Evolutionary conservation across 2,329 filamentous ascomycete genomes (phyloP).

Genomic region (Fusarium sp.): DNA sequence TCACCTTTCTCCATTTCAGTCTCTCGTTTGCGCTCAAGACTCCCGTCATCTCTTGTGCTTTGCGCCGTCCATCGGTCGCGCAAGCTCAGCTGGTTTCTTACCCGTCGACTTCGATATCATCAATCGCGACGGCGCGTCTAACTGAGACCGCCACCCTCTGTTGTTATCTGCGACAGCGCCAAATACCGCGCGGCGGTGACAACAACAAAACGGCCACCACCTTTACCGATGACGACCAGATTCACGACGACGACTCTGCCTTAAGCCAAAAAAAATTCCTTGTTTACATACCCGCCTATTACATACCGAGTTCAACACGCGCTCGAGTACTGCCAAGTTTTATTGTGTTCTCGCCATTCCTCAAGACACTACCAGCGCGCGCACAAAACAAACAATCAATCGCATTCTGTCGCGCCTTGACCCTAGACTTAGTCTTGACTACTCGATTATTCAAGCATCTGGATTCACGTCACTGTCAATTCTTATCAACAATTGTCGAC

Average conservation of each 20-base stretch:
- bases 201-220: constrained; percentile 28
- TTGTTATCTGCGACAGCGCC: constrained; percentile 40
- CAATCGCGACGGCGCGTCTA: constrained; percentile 39
- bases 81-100: constrained; percentile 35
- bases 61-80: constrained; percentile 41
- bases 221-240: constrained; percentile 23
- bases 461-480: constrained; percentile 19
- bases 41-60: constrained; percentile 40
- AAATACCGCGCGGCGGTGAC: constrained; percentile 31
- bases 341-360: constrained; percentile 22
- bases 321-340: constrained; percentile 21
- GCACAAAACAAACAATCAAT: constrained; percentile 27
- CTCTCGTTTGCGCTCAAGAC: constrained; percentile 51
- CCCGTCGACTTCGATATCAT: constrained; percentile 26
- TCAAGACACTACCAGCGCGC: constrained; percentile 21
- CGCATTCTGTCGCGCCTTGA: constrained; percentile 23
- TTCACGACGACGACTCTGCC: constrained; percentile 18
- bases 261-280: constrained; percentile 26
- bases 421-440: background rate
- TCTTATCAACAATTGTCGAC: constrained; percentile 14
- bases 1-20: constrained; percentile 53
- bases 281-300: constrained; percentile 2
- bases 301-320: constrained; percentile 22
- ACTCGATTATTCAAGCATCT: constrained; percentile 4
- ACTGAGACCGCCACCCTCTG: constrained; percentile 24